Evolutionary conservation across 192 early-diverging fungal species (phyloP).

Genomic region (Coemansia sp.): DNA sequence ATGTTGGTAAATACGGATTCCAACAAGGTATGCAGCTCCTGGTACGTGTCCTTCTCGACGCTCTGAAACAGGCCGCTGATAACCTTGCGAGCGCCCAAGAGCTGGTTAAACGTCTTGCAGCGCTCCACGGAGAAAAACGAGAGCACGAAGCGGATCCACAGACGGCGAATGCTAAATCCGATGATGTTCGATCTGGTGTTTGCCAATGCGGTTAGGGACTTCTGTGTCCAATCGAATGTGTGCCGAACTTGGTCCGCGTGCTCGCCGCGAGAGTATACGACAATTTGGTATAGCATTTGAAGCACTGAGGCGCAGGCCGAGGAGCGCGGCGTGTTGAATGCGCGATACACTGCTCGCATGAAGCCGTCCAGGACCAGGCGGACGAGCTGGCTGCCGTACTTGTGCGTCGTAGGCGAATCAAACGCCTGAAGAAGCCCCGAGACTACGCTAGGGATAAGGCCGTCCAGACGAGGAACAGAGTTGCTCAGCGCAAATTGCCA

Average conservation of each 20-base stretch:
- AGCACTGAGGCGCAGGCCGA: conserved; percentile 33
- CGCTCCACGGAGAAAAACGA: conserved; percentile 42
- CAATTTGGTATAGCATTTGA: conserved; percentile 40
- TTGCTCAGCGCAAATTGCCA: conserved; percentile 35
- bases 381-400: conserved; percentile 26
- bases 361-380: conserved; percentile 33
- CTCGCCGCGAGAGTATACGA: conserved; percentile 35
- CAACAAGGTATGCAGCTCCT: conserved; percentile 36
- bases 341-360: conserved; percentile 29
- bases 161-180: conserved; percentile 40
- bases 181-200: conserved; percentile 21
- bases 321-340: conserved; percentile 38
- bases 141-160: conserved; percentile 53
- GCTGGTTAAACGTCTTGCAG: conserved; percentile 26
- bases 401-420: conserved; percentile 18
- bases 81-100: conserved; percentile 27
- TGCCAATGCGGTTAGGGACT: conserved; percentile 18
- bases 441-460: conserved; percentile 22
- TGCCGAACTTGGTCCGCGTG: conserved; percentile 33
- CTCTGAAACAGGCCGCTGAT: conserved; percentile 31
- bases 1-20: conserved; percentile 21
- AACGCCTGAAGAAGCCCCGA: conserved; percentile 24
- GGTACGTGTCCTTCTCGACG: conserved; percentile 45
- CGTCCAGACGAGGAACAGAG: conserved; percentile 28
- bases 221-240: conserved; percentile 49